A percentile compares a stretch with the other conserved stretches of the same genome.
These are phyloP conservation scores for Phaseolus lunatus DNA, from an alignment of 306 rosid genomes.

Conservation along the genomic window DNA sequence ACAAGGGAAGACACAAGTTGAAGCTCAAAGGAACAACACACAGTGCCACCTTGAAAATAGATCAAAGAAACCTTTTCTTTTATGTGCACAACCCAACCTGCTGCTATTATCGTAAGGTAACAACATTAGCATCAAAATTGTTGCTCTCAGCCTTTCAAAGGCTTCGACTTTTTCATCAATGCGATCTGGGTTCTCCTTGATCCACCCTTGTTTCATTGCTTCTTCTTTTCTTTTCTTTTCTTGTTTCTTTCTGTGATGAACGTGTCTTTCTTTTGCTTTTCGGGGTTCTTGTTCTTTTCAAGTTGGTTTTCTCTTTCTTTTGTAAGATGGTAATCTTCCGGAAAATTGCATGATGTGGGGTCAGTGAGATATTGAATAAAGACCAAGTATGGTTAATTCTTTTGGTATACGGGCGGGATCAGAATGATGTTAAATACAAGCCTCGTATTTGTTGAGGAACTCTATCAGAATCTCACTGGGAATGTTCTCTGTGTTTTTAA, in stretches of 20 bases:
- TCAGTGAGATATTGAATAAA: slow-evolving; percentile 27
- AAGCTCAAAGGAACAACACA: slow-evolving; percentile 5
- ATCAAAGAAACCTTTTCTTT: slow-evolving; percentile 39
- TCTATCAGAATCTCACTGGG: slow-evolving; percentile 35
- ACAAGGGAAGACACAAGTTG: slow-evolving; percentile 25
- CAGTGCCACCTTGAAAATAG: slow-evolving; percentile 26
- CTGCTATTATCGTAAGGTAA: slow-evolving; percentile 48
- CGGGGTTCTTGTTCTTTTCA: neutral
- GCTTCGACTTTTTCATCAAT: slow-evolving; percentile 30
- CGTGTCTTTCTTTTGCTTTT: neutral
- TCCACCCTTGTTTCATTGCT: slow-evolving; percentile 38
- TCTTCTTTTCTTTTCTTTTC: neutral
- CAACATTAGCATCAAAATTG: slow-evolving; percentile 33
- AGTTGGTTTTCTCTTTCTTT: neutral
- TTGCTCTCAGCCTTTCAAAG: slow-evolving; percentile 23
- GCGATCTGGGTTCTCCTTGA: slow-evolving; percentile 44
- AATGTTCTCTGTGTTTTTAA: neutral
- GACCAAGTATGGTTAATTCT: slow-evolving; percentile 26
- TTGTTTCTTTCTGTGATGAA: no score
- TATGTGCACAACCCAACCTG: slow-evolving; percentile 4
- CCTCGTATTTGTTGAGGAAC: slow-evolving; percentile 20
- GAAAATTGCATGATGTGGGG: neutral
- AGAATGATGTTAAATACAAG: slow-evolving; percentile 10
- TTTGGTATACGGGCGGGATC: slow-evolving; percentile 3
- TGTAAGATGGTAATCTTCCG: neutral